phyloP scores from a whole-genome alignment of 495 filamentous ascomycete species.

The Jackrogersella minutella region DNA sequence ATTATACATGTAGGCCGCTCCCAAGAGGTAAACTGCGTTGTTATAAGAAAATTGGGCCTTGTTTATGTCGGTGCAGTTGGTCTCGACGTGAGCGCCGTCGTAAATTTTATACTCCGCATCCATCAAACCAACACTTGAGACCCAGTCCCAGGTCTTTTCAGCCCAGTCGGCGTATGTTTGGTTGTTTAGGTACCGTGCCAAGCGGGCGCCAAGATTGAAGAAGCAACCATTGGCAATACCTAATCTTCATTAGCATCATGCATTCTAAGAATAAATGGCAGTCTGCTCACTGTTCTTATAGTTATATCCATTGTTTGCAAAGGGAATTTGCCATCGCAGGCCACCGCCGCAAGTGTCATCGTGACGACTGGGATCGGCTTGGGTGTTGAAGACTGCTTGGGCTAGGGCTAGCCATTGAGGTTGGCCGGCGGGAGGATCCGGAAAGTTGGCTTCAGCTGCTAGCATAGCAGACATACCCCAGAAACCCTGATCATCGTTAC shows the following conservation, averaged over 20 bases:
- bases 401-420: slow-evolving; percentile 79
- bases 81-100: slow-evolving; percentile 72
- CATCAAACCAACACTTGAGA: slow-evolving; percentile 67
- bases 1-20: slow-evolving; percentile 82
- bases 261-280: background rate
- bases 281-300: slow-evolving; percentile 80
- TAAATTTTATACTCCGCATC: slow-evolving; percentile 66
- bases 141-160: slow-evolving; percentile 78
- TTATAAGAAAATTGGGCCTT: slow-evolving; percentile 78
- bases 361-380: slow-evolving; percentile 69
- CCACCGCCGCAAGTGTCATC: slow-evolving; percentile 72
- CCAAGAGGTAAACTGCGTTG: slow-evolving; percentile 73
- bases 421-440: slow-evolving; percentile 63
- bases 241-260: slow-evolving; percentile 28
- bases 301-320: slow-evolving; percentile 77
- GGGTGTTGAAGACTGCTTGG: slow-evolving; percentile 78
- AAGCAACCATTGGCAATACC: slow-evolving; percentile 77
- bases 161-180: slow-evolving; percentile 81
- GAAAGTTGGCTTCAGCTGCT: slow-evolving; percentile 76
- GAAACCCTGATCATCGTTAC: slow-evolving; percentile 86
- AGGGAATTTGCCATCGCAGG: slow-evolving; percentile 81
- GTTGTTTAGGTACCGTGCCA: slow-evolving; percentile 80
- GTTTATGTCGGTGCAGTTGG: slow-evolving; percentile 69
- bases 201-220: slow-evolving; percentile 80
- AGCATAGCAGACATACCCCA: slow-evolving; percentile 83